Evolutionary conservation across 73 alveolate species (phyloP), one percentile per base, ranked within the genome.

Genomic region (Paramecium caudatum): DNA sequence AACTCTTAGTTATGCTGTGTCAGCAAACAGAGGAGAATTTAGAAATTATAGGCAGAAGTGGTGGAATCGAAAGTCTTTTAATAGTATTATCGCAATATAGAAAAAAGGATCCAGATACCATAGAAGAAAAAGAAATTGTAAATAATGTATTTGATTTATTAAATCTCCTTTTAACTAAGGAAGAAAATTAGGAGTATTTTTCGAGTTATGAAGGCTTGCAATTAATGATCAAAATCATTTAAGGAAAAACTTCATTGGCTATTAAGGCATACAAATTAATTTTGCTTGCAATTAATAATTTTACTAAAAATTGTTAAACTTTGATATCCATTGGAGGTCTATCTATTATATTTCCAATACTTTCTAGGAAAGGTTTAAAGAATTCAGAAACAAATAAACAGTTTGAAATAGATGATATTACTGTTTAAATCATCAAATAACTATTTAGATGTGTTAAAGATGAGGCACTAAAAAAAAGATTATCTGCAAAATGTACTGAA

Each of bases 51-150:
- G 84, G 84, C n/a, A 68, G 50, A 34, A 68, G 47, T 5, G 84
- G 84, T 0, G 61, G 47, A 13, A 68, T 68, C 15, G 84, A 68
- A 34, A 68, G 50, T 33, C 37, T 68, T 17, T 15, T 68, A 0
- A 68, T 68, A 7, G 47, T 32, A 2, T 68, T 68, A 8, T 32
- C 25, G 3, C 19, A 37, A 13, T 68, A 34, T 34, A 68, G 30
- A 68, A 68, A 68, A 9, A 68, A 68, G n/a, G 84, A 68, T 68
- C 84, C 84, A 10, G 84, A 68, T 25, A 33, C 84, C 1, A 23
- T 15, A 68, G 84, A 68, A 4, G 47, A 68, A 49, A 68, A 68
- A 13, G 84, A 68, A 37, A 68, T 68, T 12, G 8, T 68, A 37
- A 34, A 37, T 68, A 68, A 68, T 37, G 50, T 68, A 10, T 34